Evolutionary conservation across 2,329 filamentous ascomycete genomes (phyloP).

Genomic region (Fusarium praegraminearum): DNA sequence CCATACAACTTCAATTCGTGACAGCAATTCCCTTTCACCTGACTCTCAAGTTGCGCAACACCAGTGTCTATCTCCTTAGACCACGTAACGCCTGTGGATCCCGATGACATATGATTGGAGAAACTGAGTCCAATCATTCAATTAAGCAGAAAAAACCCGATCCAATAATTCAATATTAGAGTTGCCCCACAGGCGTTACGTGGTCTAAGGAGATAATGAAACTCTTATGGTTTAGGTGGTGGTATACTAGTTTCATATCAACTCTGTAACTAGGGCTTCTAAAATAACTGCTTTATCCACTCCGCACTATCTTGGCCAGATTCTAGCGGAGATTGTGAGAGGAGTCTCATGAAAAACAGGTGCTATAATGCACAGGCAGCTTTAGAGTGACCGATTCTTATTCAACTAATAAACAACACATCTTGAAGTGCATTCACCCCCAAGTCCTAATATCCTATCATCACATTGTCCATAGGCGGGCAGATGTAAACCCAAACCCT

Average conservation of each 20-base stretch:
- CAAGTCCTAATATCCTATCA: conserved; percentile 17
- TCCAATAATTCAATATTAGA: no score
- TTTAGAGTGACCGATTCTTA: conserved; percentile 23
- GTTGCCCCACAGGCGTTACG: no score
- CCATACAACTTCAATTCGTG: background rate
- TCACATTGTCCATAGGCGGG: conserved; percentile 23
- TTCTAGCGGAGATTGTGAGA: background rate
- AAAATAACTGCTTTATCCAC: background rate
- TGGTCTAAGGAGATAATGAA: no score
- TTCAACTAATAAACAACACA: conserved; percentile 32
- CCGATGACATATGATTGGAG: no score
- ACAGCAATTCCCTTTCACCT: background rate
- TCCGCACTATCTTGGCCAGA: background rate
- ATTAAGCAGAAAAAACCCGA: no score
- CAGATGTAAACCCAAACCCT: conserved; percentile 24
- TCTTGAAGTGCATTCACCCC: conserved; percentile 23
- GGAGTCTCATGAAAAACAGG: background rate
- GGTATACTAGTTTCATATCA: conserved; percentile 6
- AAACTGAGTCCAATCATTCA: no score
- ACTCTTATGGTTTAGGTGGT: conserved; percentile 12
- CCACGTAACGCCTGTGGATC: no score
- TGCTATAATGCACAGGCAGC: background rate
- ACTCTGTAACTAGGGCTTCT: background rate
- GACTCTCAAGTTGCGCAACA: background rate
- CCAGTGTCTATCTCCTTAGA: background rate